Percentiles rank a stretch among this genome's conserved stretches.
These are phyloP conservation scores for Corymbia maculata DNA, from an alignment of 345 rosid genomes.

Conservation along the genomic window DNA sequence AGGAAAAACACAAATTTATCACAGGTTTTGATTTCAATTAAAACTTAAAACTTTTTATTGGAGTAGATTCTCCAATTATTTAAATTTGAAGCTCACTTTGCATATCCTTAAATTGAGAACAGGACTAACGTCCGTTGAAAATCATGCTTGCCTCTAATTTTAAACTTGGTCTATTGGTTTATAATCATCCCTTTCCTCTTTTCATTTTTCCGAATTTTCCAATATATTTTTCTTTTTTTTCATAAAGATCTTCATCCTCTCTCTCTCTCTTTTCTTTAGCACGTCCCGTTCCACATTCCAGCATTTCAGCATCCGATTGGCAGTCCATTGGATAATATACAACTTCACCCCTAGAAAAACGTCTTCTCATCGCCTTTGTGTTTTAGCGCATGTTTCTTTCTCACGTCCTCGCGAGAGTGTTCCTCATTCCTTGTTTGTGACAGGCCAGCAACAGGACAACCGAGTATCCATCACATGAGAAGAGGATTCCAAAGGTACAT, in stretches of 20 bases:
- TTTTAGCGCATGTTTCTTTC: neutral
- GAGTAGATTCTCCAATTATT: too few relatives aligned
- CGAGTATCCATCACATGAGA: neutral
- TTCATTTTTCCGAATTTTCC: rapidly evolving
- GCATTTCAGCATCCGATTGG: neutral
- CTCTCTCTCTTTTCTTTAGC: neutral
- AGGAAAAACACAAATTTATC: too few relatives aligned
- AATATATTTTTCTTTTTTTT: too few relatives aligned
- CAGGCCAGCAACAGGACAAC: neutral
- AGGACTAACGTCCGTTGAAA: too few relatives aligned
- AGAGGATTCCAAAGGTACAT: neutral
- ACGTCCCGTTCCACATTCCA: neutral
- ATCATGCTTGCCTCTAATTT: too few relatives aligned
- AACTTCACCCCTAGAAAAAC: neutral
- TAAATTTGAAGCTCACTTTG: too few relatives aligned
- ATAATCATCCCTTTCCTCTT: neutral
- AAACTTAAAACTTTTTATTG: too few relatives aligned
- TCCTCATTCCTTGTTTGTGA: neutral
- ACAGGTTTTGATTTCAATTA: too few relatives aligned
- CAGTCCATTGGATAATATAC: neutral
- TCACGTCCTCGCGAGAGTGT: neutral
- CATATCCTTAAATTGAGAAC: too few relatives aligned
- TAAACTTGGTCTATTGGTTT: neutral
- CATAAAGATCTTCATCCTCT: neutral
- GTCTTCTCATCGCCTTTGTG: neutral